Evolutionary conservation across 768 basidiomycete species (phyloP).

Genomic region (Austroboletus eburneus): DNA sequence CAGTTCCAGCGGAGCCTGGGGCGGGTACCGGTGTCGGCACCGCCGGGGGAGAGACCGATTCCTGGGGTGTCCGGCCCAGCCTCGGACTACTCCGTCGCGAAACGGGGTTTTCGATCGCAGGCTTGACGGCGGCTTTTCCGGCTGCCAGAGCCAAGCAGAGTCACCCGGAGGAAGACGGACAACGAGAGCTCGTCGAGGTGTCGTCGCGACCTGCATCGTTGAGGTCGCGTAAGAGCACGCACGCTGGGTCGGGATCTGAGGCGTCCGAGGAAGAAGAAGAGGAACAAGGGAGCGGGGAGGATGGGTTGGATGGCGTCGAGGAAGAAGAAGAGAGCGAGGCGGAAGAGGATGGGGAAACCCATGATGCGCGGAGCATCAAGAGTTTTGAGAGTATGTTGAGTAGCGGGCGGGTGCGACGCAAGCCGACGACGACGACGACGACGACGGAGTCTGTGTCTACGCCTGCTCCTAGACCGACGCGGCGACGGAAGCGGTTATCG

Average conservation of each 20-base stretch:
- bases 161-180: slow-evolving; percentile 35
- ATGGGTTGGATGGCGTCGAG: slow-evolving; percentile 23
- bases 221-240: slow-evolving; percentile 22
- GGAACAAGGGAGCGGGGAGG: slow-evolving; percentile 22
- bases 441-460: not conserved
- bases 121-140: slow-evolving; percentile 64
- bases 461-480: slow-evolving; percentile 2
- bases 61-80: slow-evolving; percentile 38
- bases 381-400: slow-evolving; percentile 89
- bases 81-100: slow-evolving; percentile 72
- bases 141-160: slow-evolving; percentile 11
- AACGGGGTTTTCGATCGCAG: slow-evolving; percentile 79
- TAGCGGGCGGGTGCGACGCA: slow-evolving; percentile 20
- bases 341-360: slow-evolving; percentile 24
- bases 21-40: not conserved
- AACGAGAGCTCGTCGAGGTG: slow-evolving; percentile 53
- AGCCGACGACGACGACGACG: not conserved
- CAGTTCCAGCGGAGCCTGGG: not conserved
- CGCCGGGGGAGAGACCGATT: slow-evolving; percentile 12
- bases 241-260: slow-evolving; percentile 16
- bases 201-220: slow-evolving; percentile 47
- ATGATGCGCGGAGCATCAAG: slow-evolving; percentile 71
- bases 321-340: slow-evolving; percentile 24
- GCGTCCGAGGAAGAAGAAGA: slow-evolving; percentile 14
- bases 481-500: slow-evolving; percentile 50